A percentile compares a stretch with the other conserved stretches of the same genome.
These are phyloP conservation scores for Suillus subluteus DNA, from an alignment of 768 basidiomycete genomes.

Conservation along the genomic window DNA sequence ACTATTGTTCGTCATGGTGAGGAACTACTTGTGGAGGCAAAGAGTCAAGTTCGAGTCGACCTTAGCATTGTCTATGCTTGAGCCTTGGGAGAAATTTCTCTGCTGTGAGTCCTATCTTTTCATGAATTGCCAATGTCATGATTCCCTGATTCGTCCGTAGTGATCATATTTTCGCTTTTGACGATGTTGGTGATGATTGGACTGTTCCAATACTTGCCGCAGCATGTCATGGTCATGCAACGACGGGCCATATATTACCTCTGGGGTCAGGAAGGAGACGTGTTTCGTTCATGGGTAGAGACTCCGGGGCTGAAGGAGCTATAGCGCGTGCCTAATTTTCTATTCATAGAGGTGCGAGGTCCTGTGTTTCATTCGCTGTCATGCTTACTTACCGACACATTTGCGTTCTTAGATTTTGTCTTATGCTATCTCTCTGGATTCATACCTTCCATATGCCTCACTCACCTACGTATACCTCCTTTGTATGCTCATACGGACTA, in stretches of 20 bases:
- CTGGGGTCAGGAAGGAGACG: conserved; percentile 53
- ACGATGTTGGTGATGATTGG: conserved; percentile 53
- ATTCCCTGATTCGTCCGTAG: conserved; percentile 33
- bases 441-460: conserved; percentile 9
- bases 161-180: conserved; percentile 44
- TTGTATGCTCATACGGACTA: conserved; percentile 20
- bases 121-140: not conserved
- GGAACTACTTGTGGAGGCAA: conserved; percentile 35
- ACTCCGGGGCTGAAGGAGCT: conserved; percentile 32
- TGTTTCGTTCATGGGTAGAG: conserved; percentile 34
- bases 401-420: not conserved
- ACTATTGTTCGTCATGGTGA: conserved; percentile 30
- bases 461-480: conserved; percentile 19
- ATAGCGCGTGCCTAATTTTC: conserved; percentile 12
- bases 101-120: conserved; percentile 47
- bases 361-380: not conserved
- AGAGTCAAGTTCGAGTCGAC: conserved; percentile 51
- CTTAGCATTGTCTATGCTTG: conserved; percentile 62
- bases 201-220: conserved; percentile 60
- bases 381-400: not conserved
- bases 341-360: conserved; percentile 18
- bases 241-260: conserved; percentile 65
- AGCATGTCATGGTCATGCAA: conserved; percentile 57
- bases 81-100: conserved; percentile 71
- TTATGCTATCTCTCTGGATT: not conserved